Conservation (phyloP, 163 green algal species). For the Scenedesmus sp. region DNA sequence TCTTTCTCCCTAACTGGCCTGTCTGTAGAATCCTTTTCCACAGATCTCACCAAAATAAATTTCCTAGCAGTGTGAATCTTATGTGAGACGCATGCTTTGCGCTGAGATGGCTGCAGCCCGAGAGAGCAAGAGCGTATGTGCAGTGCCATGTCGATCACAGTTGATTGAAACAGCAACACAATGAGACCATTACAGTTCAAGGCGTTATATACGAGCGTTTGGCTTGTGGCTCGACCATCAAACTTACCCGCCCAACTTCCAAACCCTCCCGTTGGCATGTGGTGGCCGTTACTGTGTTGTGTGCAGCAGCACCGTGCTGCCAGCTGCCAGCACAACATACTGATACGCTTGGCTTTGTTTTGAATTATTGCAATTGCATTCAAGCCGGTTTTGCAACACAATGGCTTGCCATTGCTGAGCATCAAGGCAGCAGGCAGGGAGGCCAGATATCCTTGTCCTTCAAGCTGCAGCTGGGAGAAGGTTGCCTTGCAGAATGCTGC, state of each 20-base stretch:
- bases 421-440: not conserved
- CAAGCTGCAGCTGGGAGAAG: not conserved
- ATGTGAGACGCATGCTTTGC: not conserved
- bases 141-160: not conserved
- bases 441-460: no score
- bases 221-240: not conserved
- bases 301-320: not conserved
- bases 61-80: not conserved
- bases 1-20: slow-evolving; percentile 16
- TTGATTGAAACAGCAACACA: not conserved
- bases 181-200: not conserved
- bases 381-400: not conserved
- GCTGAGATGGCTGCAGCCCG: not conserved
- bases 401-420: not conserved
- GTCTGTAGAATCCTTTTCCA: not conserved
- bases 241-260: not conserved
- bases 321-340: not conserved
- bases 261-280: not conserved
- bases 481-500: not conserved
- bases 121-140: not conserved
- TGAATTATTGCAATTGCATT: no score
- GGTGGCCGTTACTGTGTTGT: not conserved
- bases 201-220: no score
- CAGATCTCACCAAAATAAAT: not conserved
- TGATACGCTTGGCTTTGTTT: not conserved